Percentiles rank a stretch among this genome's conserved stretches.
phyloP scores from a whole-genome alignment of 1,139 yeast species.

The Candida frijolesensis region DNA sequence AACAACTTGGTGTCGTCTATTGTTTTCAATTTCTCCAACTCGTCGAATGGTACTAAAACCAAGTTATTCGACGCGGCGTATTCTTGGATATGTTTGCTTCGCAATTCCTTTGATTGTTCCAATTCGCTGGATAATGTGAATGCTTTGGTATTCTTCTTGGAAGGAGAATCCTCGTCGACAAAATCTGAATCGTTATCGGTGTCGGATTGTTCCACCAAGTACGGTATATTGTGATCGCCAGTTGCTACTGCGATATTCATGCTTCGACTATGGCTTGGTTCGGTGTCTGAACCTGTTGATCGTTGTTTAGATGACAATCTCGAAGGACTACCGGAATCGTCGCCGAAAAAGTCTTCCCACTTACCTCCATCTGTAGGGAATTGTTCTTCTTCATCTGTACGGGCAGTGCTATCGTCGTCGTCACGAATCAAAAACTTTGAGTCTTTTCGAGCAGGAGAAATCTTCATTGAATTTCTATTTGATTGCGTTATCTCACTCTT shows the following conservation, averaged over 20 bases:
- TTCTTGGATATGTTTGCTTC: conserved; percentile 37
- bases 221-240: conserved; percentile 25
- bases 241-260: conserved; percentile 10
- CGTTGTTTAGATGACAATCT: conserved; percentile 13
- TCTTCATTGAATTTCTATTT: conserved; percentile 25
- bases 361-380: conserved; percentile 27
- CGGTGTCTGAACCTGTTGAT: conserved; percentile 22
- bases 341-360: conserved; percentile 48
- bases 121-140: conserved; percentile 27
- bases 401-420: conserved; percentile 17
- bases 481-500: conserved; percentile 24
- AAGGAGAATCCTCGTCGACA: conserved; percentile 5
- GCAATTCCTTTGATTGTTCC: conserved; percentile 2
- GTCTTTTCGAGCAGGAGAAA: conserved; percentile 41
- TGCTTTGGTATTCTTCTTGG: conserved; percentile 13
- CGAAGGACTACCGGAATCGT: conserved; percentile 28
- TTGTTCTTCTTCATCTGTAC: conserved; percentile 7
- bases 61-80: conserved; percentile 52
- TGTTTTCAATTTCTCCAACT: conserved; percentile 39
- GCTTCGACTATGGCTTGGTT: conserved; percentile 17
- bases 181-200: conserved; percentile 24
- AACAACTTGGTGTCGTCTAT: conserved; percentile 24
- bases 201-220: conserved; percentile 42
- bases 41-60: conserved; percentile 50
- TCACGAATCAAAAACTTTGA: conserved; percentile 37